These are phyloP conservation scores for Fusarium transvaalense DNA, from an alignment of 2,329 filamentous ascomycete species.

Conservation along the genomic window DNA sequence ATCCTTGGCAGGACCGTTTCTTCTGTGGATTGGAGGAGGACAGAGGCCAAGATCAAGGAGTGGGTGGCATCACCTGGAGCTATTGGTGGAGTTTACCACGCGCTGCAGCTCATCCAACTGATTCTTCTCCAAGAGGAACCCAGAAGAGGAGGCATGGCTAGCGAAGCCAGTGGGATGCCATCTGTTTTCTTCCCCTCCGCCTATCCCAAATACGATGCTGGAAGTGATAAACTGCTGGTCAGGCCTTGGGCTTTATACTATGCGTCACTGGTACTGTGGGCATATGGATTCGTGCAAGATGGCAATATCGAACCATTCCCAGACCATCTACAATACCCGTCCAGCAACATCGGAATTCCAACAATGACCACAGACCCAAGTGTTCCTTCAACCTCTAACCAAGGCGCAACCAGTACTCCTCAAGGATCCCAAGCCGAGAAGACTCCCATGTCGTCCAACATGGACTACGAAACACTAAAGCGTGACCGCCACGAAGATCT, in stretches of 20 bases:
- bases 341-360: constrained; percentile 20
- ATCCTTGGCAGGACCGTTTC: constrained; percentile 48
- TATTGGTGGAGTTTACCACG: constrained; percentile 48
- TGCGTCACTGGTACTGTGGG: constrained; percentile 47
- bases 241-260: constrained; percentile 48
- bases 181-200: constrained; percentile 36
- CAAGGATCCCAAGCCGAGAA: constrained; percentile 38
- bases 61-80: constrained; percentile 48
- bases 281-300: constrained; percentile 48
- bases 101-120: constrained; percentile 45
- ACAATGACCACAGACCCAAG: constrained; percentile 37
- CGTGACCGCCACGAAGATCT: constrained; percentile 47
- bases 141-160: constrained; percentile 23
- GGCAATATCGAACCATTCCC: constrained; percentile 47
- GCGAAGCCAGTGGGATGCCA: constrained; percentile 23
- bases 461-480: constrained; percentile 41
- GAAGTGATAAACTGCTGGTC: constrained; percentile 43
- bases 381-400: constrained; percentile 36
- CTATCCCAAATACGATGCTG: constrained; percentile 45
- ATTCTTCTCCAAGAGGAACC: constrained; percentile 46
- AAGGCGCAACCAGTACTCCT: constrained; percentile 29
- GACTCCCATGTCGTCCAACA: constrained; percentile 30
- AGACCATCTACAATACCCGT: constrained; percentile 45
- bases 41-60: constrained; percentile 48
- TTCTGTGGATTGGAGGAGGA: constrained; percentile 47